Evolutionary conservation across 2,329 filamentous ascomycete species (phyloP), one percentile per base, ranked within the genome.

Genomic region (Aspergillus bombycis): DNA sequence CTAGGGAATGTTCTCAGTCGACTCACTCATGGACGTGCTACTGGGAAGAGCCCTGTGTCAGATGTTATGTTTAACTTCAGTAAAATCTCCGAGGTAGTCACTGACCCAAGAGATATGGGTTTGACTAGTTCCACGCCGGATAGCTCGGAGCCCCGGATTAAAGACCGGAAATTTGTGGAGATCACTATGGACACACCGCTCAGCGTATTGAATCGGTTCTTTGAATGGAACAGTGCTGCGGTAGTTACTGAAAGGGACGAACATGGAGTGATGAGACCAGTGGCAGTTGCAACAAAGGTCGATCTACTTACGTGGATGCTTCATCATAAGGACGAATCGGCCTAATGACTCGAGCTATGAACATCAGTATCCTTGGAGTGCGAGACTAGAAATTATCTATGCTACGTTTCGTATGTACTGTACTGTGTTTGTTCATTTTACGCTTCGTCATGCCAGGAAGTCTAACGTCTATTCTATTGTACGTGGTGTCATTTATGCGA

Each of bases 21-120:
- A 82, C 91, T 99, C 72, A 94, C 92, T 1, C 88, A 89, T 57
- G 92, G 93, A 19, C 90, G 94, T 43, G 93, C 93, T 14, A 88
- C 86, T 0, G 88, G 88, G 8, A 85, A 89, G 70, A 92, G 86
- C 68, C 88, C 88, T 0, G 92, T 99, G 63, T 87, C 87, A 65
- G 89, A 94, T 28, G 92, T 97, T 80, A 99, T 99, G 95, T 99
- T 99, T 75, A 91, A 97, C 79, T 99, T 99, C 81, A 86, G 88
- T 63, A 91, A 90, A 70, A 86, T 97, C 61, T 88, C 92, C 70
- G 94, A 98, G 81, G 89, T 97, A 9, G 89, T 96, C 62, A 96
- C 93, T n/a, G 93, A 98, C 72, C 89, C 92, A 34, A 87, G 90
- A 65, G 86, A 91, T 72, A 82, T 91, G 60, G 84, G 79, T 34